Percentiles rank a stretch among this genome's conserved stretches.
phyloP scores from a whole-genome alignment of 2,329 filamentous ascomycete species.

The Fusarium mexicanum region DNA sequence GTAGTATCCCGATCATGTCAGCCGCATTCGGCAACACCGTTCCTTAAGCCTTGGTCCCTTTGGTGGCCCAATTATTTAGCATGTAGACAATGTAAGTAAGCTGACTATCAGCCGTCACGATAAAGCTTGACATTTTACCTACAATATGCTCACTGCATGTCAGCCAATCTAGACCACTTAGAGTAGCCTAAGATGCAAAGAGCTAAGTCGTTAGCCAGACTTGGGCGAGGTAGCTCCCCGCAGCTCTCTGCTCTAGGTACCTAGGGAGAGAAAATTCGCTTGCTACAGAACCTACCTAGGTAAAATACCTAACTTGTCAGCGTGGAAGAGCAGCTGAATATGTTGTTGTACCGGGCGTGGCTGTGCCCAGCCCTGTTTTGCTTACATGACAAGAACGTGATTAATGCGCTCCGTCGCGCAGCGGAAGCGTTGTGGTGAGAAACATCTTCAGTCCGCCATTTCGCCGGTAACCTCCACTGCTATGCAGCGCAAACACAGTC shows the following conservation, averaged over 20 bases:
- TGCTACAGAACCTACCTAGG: not conserved
- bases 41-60: not conserved
- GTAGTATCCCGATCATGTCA: not conserved
- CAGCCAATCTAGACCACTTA: not conserved
- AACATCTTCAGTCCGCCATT: not conserved
- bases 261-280: not conserved
- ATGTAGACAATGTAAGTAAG: not conserved
- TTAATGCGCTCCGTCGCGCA: not conserved
- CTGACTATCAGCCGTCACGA: not conserved
- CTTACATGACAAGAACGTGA: not conserved
- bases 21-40: constrained; percentile 3
- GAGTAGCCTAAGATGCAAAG: not conserved
- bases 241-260: no score
- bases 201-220: not conserved
- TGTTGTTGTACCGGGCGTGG: not conserved
- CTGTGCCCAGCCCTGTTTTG: not conserved
- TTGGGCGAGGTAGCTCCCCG: not conserved
- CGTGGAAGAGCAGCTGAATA: not conserved
- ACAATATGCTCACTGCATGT: not conserved
- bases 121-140: not conserved
- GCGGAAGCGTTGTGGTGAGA: not conserved
- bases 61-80: not conserved
- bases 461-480: not conserved
- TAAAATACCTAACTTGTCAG: not conserved
- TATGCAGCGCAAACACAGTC: no score